These are phyloP conservation scores for Flaveria sonorensis DNA, from an alignment of 129 eudicot genomes.

Conservation along the genomic window DNA sequence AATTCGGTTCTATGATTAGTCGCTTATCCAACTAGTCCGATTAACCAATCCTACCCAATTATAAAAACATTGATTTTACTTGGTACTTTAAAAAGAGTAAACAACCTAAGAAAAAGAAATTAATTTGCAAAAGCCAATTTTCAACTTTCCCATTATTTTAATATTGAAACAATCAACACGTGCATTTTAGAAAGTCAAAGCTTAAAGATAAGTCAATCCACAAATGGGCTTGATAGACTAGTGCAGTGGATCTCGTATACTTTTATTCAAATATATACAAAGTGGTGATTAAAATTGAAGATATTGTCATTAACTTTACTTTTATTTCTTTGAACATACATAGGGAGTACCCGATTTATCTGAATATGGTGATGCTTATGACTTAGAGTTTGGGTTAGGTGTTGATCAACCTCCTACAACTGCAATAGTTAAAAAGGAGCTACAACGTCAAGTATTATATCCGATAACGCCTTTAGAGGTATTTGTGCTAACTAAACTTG, in stretches of 20 bases:
- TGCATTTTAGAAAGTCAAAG: conserved; percentile 5
- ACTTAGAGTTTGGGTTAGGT: conserved; percentile 38
- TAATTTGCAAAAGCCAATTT: conserved; percentile 2
- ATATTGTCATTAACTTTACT: background rate
- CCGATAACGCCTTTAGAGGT: conserved; percentile 41
- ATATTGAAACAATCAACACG: background rate
- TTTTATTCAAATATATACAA: background rate
- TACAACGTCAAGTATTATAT: conserved; percentile 35
- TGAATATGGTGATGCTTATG: conserved; percentile 39
- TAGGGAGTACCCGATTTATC: conserved; percentile 43
- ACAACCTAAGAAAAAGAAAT: background rate
- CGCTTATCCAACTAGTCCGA: too few species aligned
- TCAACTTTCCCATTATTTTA: background rate
- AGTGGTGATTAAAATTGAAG: background rate
- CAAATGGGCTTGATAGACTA: background rate
- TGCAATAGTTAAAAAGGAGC: conserved; percentile 37
- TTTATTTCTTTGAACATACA: background rate
- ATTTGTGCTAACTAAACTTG: background rate
- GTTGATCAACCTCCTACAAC: conserved; percentile 35
- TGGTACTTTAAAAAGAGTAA: background rate
- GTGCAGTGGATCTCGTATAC: background rate
- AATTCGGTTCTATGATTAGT: too few species aligned
- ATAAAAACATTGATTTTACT: too few species aligned
- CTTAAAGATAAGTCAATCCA: background rate
- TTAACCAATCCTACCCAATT: too few species aligned